Evolutionary conservation across 2,329 filamentous ascomycete species (phyloP), one percentile per base, ranked within the genome.

Genomic region (Aspergillus ochraceoroseus): DNA sequence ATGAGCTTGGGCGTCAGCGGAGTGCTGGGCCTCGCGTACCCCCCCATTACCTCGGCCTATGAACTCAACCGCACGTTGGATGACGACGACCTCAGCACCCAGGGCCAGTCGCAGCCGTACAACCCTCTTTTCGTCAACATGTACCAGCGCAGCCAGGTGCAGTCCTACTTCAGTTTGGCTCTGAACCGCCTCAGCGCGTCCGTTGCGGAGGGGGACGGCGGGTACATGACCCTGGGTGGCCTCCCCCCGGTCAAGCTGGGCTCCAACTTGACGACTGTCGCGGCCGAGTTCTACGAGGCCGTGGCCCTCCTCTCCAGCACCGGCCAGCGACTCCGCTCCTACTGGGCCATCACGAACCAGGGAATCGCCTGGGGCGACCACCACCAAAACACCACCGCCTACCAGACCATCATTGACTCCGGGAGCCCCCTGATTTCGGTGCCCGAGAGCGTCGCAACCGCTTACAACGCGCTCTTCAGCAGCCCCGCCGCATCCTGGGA

Each of bases 71-170:
- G 17, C 14, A 44, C 26, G 4, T 23, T 38, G 34, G 32, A 36
- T 19, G 22, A 31, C n/a, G 26, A 39, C 14, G 20, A 31, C 9
- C 13, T 26, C 5, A 13, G 9, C 7, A 30, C 32, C 34, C 19
- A 28, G 19, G 31, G 22, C 13, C 30, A 40, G 20, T 14, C 26
- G 22, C 13, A 42, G n/a, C 26, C 13, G 1, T 48, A 48, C 38
- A 37, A 52, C 32, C 70, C 74, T 0, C 51, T 77, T n/a, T 68
- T 78, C 48, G 70, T 65, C 5, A 71, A 61, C 23, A 70, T 77
- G 67, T 69, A 66, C 48, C 58, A 66, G 36, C 52, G 69, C 19
- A 61, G 66, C 14, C 51, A 67, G 8, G 66, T 71, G 5, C 50
- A 64, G 0, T 65, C 72, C 0, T 51, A 73, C 7, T 77, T 75